Percentiles rank a stretch among this genome's conserved stretches.
phyloP scores from a whole-genome alignment of 441 rosid genomes.

The Corymbia citriodora region DNA sequence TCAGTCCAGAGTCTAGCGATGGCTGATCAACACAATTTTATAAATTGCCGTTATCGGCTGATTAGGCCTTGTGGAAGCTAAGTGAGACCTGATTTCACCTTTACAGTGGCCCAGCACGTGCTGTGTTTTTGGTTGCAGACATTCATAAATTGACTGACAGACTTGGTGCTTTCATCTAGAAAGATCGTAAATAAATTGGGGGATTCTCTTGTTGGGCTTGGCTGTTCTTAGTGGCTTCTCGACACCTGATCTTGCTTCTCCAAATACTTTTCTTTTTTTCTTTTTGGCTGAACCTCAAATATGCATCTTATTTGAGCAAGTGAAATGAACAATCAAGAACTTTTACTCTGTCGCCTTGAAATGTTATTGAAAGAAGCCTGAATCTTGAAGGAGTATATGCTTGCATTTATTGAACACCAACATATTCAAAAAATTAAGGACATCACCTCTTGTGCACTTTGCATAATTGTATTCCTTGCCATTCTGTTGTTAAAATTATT shows the following conservation, averaged over 20 bases:
- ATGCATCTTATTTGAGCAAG: background rate
- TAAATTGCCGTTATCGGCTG: background rate
- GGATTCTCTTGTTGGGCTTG: background rate
- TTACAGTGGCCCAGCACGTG: background rate
- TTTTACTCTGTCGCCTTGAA: background rate
- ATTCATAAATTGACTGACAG: background rate
- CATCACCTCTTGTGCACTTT: background rate
- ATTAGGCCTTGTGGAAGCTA: background rate
- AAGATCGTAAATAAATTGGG: background rate
- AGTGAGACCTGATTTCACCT: background rate
- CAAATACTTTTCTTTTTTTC: background rate
- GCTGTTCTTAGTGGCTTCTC: background rate
- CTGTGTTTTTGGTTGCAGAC: background rate
- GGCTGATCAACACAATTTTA: background rate
- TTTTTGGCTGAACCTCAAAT: background rate
- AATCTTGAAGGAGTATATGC: background rate
- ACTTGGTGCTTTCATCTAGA: background rate
- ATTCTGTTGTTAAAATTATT: background rate
- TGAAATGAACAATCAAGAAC: background rate
- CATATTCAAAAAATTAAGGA: background rate
- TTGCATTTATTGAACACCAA: background rate
- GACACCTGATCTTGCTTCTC: background rate
- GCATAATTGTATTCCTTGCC: background rate
- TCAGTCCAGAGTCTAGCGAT: background rate
- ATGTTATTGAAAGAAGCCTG: background rate